Conservation (phyloP, 495 filamentous ascomycete species). For the Letharia lupina region DNA sequence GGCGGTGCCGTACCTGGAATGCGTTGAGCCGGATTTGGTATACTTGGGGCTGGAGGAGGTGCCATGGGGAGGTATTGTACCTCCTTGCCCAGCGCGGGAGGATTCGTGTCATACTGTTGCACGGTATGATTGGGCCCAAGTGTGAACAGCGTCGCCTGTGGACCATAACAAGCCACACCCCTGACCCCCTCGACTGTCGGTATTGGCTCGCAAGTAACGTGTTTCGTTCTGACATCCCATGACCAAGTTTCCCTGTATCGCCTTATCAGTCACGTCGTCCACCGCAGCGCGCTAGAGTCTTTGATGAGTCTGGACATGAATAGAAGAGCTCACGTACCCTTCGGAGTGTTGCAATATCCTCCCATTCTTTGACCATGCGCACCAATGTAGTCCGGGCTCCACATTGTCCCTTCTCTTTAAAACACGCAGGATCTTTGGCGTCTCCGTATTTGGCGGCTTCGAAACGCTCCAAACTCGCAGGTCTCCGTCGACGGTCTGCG, state of each 20-base stretch:
- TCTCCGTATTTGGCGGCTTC: constrained; percentile 66
- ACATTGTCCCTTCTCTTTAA: constrained; percentile 72
- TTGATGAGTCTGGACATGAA: neutral
- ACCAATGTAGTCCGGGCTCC: constrained; percentile 78
- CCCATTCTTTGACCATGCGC: constrained; percentile 97
- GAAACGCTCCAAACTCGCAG: constrained; percentile 94
- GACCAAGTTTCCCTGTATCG: constrained; percentile 70
- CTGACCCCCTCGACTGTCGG: constrained; percentile 74
- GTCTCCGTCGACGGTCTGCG: constrained; percentile 86
- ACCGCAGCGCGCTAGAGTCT: neutral
- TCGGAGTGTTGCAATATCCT: constrained; percentile 89
- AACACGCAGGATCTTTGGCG: constrained; percentile 78
- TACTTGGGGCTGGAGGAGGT: constrained; percentile 50
- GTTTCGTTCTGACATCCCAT: constrained; percentile 96
- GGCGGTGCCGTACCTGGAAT: constrained; percentile 26
- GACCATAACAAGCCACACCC: constrained; percentile 80
- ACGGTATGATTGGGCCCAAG: constrained; percentile 78
- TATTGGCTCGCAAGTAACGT: constrained; percentile 79
- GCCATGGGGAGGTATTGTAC: constrained; percentile 73
- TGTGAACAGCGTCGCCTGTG: constrained; percentile 86
- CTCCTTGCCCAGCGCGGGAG: constrained; percentile 68
- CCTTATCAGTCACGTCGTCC: constrained; percentile 14
- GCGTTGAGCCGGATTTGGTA: constrained; percentile 12
- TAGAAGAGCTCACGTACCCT: constrained; percentile 51
- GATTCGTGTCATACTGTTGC: constrained; percentile 90